These are phyloP conservation scores for Penicillium crustosum DNA, from an alignment of 2,329 filamentous ascomycete species.

Conservation along the genomic window DNA sequence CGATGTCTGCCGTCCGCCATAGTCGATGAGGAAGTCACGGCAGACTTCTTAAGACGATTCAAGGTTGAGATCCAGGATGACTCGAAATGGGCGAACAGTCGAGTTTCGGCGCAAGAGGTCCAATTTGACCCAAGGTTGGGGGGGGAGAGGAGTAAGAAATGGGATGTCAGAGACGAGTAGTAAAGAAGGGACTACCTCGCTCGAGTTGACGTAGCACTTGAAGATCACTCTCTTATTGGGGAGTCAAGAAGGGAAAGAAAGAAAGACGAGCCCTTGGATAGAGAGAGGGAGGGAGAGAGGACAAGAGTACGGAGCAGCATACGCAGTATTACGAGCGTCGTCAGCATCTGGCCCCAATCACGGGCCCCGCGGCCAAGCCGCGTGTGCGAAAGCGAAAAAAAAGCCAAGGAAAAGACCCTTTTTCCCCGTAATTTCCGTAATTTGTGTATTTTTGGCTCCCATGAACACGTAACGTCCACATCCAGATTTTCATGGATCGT, in stretches of 20 bases:
- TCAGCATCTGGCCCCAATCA: slow-evolving; percentile 42
- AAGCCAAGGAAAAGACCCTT: slow-evolving; percentile 33
- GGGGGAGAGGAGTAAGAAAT: slow-evolving; percentile 8
- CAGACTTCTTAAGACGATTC: slow-evolving; percentile 13
- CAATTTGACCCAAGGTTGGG: slow-evolving; percentile 3
- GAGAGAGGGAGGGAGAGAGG: slow-evolving; percentile 13
- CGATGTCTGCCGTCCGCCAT: slow-evolving; percentile 41
- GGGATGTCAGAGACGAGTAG: slow-evolving; percentile 14
- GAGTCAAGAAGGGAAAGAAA: slow-evolving; percentile 14
- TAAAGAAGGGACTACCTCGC: slow-evolving; percentile 14
- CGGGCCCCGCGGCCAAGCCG: slow-evolving; percentile 36
- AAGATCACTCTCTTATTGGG: slow-evolving; percentile 8
- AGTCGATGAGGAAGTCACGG: slow-evolving; percentile 31
- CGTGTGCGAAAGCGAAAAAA: slow-evolving; percentile 35
- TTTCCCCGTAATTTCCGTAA: slow-evolving; percentile 19
- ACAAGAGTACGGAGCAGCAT: slow-evolving; percentile 11
- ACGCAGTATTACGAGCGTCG: slow-evolving; percentile 36
- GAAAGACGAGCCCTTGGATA: slow-evolving; percentile 16
- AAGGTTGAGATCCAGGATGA: slow-evolving; percentile 29
- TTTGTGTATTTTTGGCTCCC: slow-evolving; percentile 6
- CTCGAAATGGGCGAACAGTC: slow-evolving; percentile 4
- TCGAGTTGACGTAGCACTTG: slow-evolving; percentile 10
- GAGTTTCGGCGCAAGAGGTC: slow-evolving; percentile 3
- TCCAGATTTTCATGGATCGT: slow-evolving; percentile 5
- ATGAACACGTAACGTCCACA: slow-evolving; percentile 20